Evolutionary conservation across 345 rosid genomes (phyloP).

Genomic region (Lumnitzera littorea): DNA sequence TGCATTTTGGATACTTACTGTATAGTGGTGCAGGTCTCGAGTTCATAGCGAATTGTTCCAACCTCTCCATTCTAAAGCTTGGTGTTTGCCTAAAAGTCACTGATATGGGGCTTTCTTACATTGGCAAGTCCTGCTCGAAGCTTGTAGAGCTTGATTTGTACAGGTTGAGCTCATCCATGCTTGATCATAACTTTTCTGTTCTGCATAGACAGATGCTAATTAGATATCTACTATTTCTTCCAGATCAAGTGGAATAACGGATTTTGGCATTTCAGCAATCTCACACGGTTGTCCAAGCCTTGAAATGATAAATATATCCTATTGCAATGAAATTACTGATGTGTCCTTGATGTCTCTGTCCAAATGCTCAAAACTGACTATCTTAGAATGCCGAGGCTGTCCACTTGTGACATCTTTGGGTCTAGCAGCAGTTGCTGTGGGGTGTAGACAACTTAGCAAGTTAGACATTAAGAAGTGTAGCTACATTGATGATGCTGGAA

Average conservation of each 20-base stretch:
- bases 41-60: constrained; percentile 48
- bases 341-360: constrained; percentile 38
- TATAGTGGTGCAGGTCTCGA: constrained; percentile 41
- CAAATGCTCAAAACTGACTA: constrained; percentile 39
- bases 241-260: constrained; percentile 54
- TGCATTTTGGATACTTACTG: constrained; percentile 2
- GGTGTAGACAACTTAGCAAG: constrained; percentile 55
- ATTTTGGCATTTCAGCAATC: constrained; percentile 43
- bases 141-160: constrained; percentile 63
- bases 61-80: constrained; percentile 44
- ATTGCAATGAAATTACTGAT: constrained; percentile 47
- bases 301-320: constrained; percentile 48
- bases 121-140: constrained; percentile 47
- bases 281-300: constrained; percentile 44
- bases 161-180: constrained; percentile 24
- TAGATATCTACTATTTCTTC: constrained; percentile 10
- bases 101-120: constrained; percentile 40
- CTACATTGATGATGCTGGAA: constrained; percentile 50
- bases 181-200: no score
- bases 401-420: constrained; percentile 57
- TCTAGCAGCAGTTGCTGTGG: constrained; percentile 50
- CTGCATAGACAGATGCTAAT: not conserved
- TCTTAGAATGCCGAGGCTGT: constrained; percentile 61
- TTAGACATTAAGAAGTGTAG: constrained; percentile 63
- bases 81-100: constrained; percentile 62